Conservation (phyloP, 176 grass and related monocot species). For the Carex pumila region DNA sequence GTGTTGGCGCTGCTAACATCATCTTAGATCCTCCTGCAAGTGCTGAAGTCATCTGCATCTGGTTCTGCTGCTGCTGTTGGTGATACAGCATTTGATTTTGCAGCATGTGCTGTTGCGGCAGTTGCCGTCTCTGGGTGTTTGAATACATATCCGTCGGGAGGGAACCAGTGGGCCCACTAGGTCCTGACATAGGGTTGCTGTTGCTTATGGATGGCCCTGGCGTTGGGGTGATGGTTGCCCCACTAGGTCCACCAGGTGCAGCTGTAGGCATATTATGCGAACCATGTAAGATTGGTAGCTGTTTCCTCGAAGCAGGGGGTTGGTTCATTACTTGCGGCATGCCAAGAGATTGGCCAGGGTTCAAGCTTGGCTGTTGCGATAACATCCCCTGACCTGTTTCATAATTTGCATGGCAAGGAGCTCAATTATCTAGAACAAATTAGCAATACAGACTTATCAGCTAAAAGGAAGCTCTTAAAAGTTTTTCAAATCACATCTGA, state of each 20-base stretch:
- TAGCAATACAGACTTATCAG: not conserved
- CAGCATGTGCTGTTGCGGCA: slow-evolving; percentile 46
- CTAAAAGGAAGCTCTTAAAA: not conserved
- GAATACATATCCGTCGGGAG: slow-evolving; percentile 27
- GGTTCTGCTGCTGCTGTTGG: slow-evolving; percentile 64
- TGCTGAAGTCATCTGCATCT: slow-evolving; percentile 58
- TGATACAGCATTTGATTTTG: slow-evolving; percentile 68
- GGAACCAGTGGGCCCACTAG: not conserved
- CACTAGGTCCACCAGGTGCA: not conserved
- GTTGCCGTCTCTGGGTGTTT: slow-evolving; percentile 66
- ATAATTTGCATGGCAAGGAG: slow-evolving; percentile 23
- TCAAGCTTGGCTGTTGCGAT: slow-evolving; percentile 35
- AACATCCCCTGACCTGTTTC: slow-evolving; percentile 33
- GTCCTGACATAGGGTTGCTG: slow-evolving; percentile 4
- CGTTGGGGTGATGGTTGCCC: not conserved
- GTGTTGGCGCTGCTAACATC: slow-evolving; percentile 46
- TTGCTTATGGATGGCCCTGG: slow-evolving; percentile 9
- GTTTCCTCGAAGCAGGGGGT: slow-evolving; percentile 20
- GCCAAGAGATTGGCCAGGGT: slow-evolving; percentile 51
- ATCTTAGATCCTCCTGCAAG: slow-evolving; percentile 47
- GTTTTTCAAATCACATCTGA: not conserved
- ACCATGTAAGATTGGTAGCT: slow-evolving; percentile 44
- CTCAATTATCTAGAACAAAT: not conserved
- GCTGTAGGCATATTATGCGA: not conserved
- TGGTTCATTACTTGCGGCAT: slow-evolving; percentile 48